Conservation (phyloP, 352 stramenopile genomes). For the Phytophthora nicotianae region DNA sequence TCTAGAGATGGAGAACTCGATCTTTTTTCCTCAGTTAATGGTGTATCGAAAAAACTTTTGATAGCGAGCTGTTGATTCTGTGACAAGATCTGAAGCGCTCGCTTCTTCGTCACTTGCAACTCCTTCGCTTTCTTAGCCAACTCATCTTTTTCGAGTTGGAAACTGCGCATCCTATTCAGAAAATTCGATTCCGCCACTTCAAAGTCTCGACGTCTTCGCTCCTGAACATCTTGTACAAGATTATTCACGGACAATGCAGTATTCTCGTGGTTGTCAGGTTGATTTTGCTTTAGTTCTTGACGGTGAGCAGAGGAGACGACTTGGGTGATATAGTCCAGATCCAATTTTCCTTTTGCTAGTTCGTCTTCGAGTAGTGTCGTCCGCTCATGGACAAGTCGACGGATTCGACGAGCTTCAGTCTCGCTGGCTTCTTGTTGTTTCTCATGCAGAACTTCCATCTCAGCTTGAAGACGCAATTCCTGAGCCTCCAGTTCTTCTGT, state of each 20-base stretch:
- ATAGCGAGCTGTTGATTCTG: constrained; percentile 62
- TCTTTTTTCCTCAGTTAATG: constrained; percentile 2
- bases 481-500: constrained; percentile 37
- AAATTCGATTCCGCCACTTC: constrained; percentile 36
- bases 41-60: constrained; percentile 46
- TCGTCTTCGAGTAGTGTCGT: constrained; percentile 53
- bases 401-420: constrained; percentile 45
- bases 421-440: constrained; percentile 40
- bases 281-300: constrained; percentile 13
- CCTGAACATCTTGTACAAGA: constrained; percentile 43
- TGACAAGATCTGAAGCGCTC: constrained; percentile 60
- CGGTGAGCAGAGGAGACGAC: constrained; percentile 32
- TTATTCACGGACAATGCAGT: constrained; percentile 21
- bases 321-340: constrained; percentile 55
- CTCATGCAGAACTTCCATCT: constrained; percentile 58
- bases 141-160: constrained; percentile 45
- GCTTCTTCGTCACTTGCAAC: constrained; percentile 46
- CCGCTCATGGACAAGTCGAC: constrained; percentile 52
- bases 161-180: constrained; percentile 41
- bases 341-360: constrained; percentile 46
- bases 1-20: constrained; percentile 24
- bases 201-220: constrained; percentile 42
- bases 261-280: constrained; percentile 7
- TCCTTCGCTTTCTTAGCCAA: constrained; percentile 39
- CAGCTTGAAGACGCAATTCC: constrained; percentile 48